Evolutionary conservation across 352 stramenopile genomes (phyloP), one percentile per base, ranked within the genome.

Genomic region (Lagenidium giganteum): DNA sequence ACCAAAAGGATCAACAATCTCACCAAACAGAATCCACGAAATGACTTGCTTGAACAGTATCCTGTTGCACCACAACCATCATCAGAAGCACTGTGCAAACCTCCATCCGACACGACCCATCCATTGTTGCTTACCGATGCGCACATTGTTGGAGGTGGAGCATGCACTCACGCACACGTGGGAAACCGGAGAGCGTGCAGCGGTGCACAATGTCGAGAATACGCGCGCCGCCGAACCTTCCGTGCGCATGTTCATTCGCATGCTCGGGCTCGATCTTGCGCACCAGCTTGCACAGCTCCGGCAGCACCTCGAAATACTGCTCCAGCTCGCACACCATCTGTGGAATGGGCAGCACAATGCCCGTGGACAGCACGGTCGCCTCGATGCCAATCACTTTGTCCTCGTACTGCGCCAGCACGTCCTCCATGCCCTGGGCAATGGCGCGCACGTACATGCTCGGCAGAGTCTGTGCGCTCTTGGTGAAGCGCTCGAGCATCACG

Each of bases 11-110:
- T 93, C 80, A 8, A 84, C 47, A 23, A 88, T 61, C 22, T 86
- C 69, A 4, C 73, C 73, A 34, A 83, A 77, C 8, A 84, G 38
- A 64, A 93, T 87, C 77, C 77, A 93, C 37, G 72, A 60, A n/a
- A 89, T 39, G n/a, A 90, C 84, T 28, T 93, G 80, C 46, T 86
- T 83, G 24, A 73, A 88, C 20, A 89, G 40, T 4, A 90, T 70
- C 14, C 70, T 86, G 51, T 3, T 50, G 32, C 5, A 32, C 29
- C 17, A 43, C 13, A n/a, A 41, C 24, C 22, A 35, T 12, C 28
- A 29, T 31, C 16, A 34, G n/a, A 38, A 38, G 12, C 13, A 32
- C 20, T 12, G n/a, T n/a, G n/a, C n/a, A n/a, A n/a, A n/a, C n/a
- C n/a, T n/a, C n/a, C n/a, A n/a, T n/a, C n/a, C n/a, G n/a, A n/a